These are phyloP conservation scores for Starmera pachycereana DNA, from an alignment of 805 yeast species.

Conservation along the genomic window DNA sequence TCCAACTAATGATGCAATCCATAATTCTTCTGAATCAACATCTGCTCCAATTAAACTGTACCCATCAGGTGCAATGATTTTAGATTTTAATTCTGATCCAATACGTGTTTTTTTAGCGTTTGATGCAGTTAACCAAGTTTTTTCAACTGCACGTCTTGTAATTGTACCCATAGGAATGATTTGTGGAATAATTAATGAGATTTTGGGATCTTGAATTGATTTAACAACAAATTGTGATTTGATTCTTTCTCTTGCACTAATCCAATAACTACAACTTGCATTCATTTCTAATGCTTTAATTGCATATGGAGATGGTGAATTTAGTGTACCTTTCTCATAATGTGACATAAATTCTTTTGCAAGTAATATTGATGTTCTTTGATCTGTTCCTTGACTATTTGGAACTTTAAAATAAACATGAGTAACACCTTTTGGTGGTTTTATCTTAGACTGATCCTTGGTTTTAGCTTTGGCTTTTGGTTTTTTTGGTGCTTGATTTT, in stretches of 20 bases:
- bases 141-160: conserved; percentile 93
- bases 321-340: conserved; percentile 64
- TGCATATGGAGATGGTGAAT: conserved; percentile 66
- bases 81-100: conserved; percentile 89
- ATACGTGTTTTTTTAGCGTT: conserved; percentile 79
- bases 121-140: conserved; percentile 96
- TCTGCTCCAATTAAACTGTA: conserved; percentile 96
- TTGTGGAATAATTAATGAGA: conserved; percentile 74
- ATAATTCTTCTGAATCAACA: conserved; percentile 94
- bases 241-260: conserved; percentile 79
- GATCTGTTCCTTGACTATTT: conserved; percentile 73
- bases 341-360: conserved; percentile 63
- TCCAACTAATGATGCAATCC: conserved; percentile 95
- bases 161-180: conserved; percentile 93
- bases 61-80: conserved; percentile 79
- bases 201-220: conserved; percentile 19
- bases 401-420: conserved; percentile 59
- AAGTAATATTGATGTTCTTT: conserved; percentile 65
- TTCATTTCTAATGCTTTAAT: conserved; percentile 69
- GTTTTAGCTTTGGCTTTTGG: neutral
- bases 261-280: conserved; percentile 85
- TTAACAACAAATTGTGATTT: conserved; percentile 78
- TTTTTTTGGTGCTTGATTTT: too few relatives aligned
- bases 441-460: conserved; percentile 19
- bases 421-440: neutral